Evolutionary conservation across 495 filamentous ascomycete species (phyloP).

Genomic region (Tuber indicum): DNA sequence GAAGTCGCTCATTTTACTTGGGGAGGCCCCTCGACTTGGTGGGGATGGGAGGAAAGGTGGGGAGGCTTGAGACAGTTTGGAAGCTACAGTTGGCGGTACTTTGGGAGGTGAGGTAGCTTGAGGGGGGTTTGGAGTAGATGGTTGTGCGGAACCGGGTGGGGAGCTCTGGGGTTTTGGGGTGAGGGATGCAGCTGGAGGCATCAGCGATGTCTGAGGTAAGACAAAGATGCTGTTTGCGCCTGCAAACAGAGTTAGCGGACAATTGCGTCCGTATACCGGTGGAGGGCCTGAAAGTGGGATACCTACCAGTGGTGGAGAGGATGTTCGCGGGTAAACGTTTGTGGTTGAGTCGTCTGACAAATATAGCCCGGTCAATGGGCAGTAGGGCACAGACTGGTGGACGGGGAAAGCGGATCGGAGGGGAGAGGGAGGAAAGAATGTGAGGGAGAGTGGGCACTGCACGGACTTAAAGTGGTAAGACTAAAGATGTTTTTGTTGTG

Average conservation of each 20-base stretch:
- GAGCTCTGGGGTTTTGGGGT: slow-evolving; percentile 13
- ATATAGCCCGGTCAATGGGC: neutral
- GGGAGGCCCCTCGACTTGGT: slow-evolving; percentile 21
- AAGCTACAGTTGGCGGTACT: slow-evolving; percentile 15
- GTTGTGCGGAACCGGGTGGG: slow-evolving; percentile 11
- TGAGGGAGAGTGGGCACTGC: neutral
- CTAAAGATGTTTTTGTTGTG: neutral
- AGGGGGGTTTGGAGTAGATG: slow-evolving; percentile 16
- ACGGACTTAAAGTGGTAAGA: neutral
- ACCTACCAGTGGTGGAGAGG: neutral
- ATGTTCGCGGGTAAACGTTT: neutral
- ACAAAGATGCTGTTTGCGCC: neutral
- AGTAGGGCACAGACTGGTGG: neutral
- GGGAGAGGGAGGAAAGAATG: neutral
- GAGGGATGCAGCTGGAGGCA: neutral
- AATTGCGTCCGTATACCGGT: neutral
- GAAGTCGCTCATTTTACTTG: slow-evolving; percentile 34
- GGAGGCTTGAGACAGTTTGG: slow-evolving; percentile 27
- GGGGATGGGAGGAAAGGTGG: slow-evolving; percentile 29
- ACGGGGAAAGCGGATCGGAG: neutral
- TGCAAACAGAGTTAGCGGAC: slow-evolving; percentile 4
- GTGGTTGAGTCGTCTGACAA: neutral
- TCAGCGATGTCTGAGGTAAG: neutral
- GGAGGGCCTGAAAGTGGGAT: neutral
- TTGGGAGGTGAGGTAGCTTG: slow-evolving; percentile 16